These are phyloP conservation scores for Solanum rostratum DNA, from an alignment of 257 asterid genomes.

Conservation along the genomic window DNA sequence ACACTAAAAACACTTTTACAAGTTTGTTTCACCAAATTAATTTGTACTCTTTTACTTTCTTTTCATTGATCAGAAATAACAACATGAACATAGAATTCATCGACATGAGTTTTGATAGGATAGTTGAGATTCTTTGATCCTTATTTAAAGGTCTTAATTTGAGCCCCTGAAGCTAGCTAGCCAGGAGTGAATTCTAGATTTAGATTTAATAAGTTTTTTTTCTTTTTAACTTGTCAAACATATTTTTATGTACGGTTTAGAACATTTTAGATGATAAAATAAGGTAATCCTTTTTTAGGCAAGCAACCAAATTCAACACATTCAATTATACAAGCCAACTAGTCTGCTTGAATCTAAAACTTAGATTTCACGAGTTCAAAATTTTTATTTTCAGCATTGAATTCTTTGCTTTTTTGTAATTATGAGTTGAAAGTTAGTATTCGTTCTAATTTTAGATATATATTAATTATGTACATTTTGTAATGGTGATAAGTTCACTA, in stretches of 20 bases:
- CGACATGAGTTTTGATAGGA: too few relatives aligned
- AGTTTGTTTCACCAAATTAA: background rate
- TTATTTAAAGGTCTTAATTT: too few relatives aligned
- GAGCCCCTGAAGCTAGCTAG: too few relatives aligned
- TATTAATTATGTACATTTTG: background rate
- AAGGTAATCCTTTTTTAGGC: accelerated
- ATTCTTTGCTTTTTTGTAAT: background rate
- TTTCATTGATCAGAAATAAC: background rate
- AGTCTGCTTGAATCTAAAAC: background rate
- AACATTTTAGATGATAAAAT: too few relatives aligned
- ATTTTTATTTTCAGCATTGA: too few relatives aligned
- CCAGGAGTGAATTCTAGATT: too few relatives aligned
- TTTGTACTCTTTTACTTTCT: background rate
- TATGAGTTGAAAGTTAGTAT: background rate
- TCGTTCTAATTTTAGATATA: background rate
- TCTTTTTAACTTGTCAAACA: background rate
- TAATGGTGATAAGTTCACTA: background rate
- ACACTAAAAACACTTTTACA: background rate
- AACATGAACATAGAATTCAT: too few relatives aligned
- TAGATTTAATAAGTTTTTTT: background rate
- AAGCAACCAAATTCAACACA: background rate
- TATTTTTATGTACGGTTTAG: background rate
- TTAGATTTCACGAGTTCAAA: background rate
- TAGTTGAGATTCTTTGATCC: too few relatives aligned
- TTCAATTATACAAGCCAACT: too few relatives aligned